Conservation (phyloP, 192 early-diverging fungal species). For the Coemansia sp. region DNA sequence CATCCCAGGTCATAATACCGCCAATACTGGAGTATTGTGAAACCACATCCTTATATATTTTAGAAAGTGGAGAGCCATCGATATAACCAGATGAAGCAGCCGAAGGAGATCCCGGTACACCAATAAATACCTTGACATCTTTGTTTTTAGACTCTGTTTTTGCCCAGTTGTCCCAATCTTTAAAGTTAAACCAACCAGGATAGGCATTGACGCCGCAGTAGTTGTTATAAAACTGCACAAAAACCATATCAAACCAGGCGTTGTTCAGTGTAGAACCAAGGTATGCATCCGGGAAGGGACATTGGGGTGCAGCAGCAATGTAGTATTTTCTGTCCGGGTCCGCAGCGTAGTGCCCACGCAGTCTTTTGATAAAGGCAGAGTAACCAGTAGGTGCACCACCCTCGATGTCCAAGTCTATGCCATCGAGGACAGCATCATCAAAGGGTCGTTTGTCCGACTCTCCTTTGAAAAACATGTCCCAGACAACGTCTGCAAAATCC, state of each 20-base stretch:
- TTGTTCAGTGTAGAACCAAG: constrained; percentile 48
- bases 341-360: constrained; percentile 51
- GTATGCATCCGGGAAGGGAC: constrained; percentile 56
- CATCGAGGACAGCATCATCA: constrained; percentile 62
- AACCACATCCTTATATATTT: constrained; percentile 30
- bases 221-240: constrained; percentile 65
- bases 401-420: constrained; percentile 65
- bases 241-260: constrained; percentile 59
- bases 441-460: constrained; percentile 56
- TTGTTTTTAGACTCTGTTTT: constrained; percentile 44
- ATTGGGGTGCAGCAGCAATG: constrained; percentile 61
- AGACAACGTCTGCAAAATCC: constrained; percentile 57
- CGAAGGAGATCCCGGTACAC: constrained; percentile 46
- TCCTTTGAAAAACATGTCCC: constrained; percentile 65
- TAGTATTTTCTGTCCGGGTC: constrained; percentile 55
- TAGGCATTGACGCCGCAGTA: constrained; percentile 52
- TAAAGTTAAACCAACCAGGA: constrained; percentile 43
- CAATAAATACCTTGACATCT: constrained; percentile 51
- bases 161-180: constrained; percentile 59
- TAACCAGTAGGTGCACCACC: constrained; percentile 48
- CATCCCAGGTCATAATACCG: constrained; percentile 63
- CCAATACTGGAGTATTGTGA: constrained; percentile 46
- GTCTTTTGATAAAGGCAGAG: constrained; percentile 46
- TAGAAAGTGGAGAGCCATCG: constrained; percentile 11
- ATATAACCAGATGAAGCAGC: constrained; percentile 52